Evolutionary conservation across 78 protist species (phyloP).

Genomic region (Dictyostelium firmibasis): DNA sequence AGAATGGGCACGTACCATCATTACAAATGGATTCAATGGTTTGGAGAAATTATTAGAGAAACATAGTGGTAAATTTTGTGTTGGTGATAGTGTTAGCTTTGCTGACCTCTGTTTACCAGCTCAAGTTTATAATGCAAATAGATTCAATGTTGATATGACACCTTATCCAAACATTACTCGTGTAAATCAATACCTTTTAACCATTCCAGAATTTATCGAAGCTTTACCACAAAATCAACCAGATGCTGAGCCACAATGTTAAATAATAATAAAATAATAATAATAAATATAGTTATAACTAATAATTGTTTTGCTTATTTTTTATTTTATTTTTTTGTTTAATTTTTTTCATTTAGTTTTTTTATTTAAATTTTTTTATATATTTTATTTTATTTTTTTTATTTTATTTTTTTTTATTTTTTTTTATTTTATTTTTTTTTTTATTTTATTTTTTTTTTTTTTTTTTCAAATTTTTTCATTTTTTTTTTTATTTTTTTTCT

Average conservation of each 20-base stretch:
- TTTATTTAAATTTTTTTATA: too few species aligned
- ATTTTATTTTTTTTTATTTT: too few species aligned
- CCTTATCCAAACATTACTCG: conserved; percentile 57
- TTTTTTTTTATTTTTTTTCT: background rate
- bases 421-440: background rate
- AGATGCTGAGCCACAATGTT: conserved; percentile 39
- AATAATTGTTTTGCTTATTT: too few species aligned
- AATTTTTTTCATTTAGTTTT: too few species aligned
- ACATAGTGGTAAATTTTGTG: conserved; percentile 73
- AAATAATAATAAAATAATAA: too few species aligned
- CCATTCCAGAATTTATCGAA: conserved; percentile 30
- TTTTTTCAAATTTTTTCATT: background rate
- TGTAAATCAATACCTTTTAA: conserved; percentile 18
- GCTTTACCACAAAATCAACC: conserved; percentile 65
- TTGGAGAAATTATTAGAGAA: conserved; percentile 49
- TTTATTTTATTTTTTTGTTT: too few species aligned
- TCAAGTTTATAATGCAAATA: conserved; percentile 71
- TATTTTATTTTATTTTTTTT: too few species aligned
- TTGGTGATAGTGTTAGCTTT: conserved; percentile 55
- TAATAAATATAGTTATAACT: too few species aligned
- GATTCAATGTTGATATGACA: conserved; percentile 72
- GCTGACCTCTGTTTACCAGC: conserved; percentile 69
- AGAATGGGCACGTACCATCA: conserved; percentile 78
- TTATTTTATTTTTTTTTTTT: background rate
- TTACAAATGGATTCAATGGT: conserved; percentile 69